These are phyloP conservation scores for Tieghemiomyces parasiticus DNA, from an alignment of 192 early-diverging fungal genomes.

Conservation along the genomic window DNA sequence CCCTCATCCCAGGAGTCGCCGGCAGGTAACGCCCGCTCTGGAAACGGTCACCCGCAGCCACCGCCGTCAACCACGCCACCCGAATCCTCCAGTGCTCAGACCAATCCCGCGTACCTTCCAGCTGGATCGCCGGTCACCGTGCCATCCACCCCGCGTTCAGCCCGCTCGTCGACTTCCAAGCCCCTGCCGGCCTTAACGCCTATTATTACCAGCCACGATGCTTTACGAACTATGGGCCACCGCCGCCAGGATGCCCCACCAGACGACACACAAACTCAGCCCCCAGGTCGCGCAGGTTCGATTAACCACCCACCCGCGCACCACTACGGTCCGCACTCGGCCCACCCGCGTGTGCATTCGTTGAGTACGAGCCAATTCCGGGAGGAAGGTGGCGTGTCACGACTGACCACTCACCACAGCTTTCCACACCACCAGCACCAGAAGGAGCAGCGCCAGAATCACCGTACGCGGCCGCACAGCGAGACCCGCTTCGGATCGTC, in stretches of 20 bases:
- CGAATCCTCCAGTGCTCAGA: no score
- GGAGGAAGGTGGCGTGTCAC: no score
- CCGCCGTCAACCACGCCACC: no score
- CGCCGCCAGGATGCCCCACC: neutral
- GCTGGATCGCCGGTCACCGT: neutral
- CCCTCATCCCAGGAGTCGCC: no score
- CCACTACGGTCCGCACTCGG: neutral
- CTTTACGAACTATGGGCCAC: neutral
- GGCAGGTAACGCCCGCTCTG: no score
- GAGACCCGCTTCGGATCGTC: no score
- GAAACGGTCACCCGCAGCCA: no score
- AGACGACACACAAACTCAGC: neutral
- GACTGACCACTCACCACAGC: neutral
- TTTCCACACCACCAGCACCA: neutral
- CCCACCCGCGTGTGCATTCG: neutral
- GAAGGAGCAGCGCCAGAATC: neutral
- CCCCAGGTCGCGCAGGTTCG: neutral
- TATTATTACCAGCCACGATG: neutral
- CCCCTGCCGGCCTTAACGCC: neutral
- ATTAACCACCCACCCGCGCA: neutral
- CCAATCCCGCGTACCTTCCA: no score
- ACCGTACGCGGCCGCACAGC: no score
- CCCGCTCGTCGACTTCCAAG: neutral
- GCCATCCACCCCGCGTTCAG: neutral
- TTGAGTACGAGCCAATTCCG: no score